Percentiles rank a stretch among this genome's conserved stretches.
phyloP scores from a whole-genome alignment of 495 filamentous ascomycete genomes.

The Aspergillus heteromorphus region DNA sequence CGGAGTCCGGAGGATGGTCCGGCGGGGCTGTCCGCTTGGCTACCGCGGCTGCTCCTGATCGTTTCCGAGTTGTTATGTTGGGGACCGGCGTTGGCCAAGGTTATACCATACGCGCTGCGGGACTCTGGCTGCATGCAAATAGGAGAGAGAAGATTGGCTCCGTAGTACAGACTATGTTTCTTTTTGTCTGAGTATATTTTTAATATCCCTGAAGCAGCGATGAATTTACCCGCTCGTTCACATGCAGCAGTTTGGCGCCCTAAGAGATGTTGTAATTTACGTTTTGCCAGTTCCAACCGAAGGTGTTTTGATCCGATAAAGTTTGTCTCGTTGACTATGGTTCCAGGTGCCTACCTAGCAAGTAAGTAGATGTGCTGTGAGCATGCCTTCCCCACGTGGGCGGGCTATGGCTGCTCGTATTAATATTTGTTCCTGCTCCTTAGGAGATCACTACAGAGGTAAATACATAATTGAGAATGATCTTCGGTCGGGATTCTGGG shows the following conservation, averaged over 20 bases:
- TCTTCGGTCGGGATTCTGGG: no score
- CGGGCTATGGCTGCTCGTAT: no score
- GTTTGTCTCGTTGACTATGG: no score
- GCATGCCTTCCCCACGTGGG: no score
- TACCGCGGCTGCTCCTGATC: slow-evolving; percentile 9
- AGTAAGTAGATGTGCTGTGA: background rate
- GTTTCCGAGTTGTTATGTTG: slow-evolving; percentile 21
- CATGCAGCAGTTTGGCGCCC: slow-evolving; percentile 8
- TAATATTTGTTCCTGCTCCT: no score
- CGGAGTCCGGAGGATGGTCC: slow-evolving; percentile 9
- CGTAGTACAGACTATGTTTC: slow-evolving; percentile 36
- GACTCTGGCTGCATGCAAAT: slow-evolving; percentile 37
- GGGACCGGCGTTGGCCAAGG: slow-evolving; percentile 22
- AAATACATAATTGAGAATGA: no score
- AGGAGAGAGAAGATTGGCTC: slow-evolving; percentile 37
- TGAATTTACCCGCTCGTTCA: slow-evolving; percentile 40
- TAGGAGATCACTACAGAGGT: no score
- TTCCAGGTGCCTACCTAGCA: background rate
- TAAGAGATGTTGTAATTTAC: background rate
- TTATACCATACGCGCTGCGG: slow-evolving; percentile 22
- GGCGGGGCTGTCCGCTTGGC: slow-evolving; percentile 2
- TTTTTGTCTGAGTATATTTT: slow-evolving; percentile 44
- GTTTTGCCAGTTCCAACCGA: background rate
- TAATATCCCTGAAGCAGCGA: slow-evolving; percentile 45
- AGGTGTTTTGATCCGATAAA: background rate